phyloP scores from a whole-genome alignment of 2,329 filamentous ascomycete genomes.

The Remersonia thermophila region DNA sequence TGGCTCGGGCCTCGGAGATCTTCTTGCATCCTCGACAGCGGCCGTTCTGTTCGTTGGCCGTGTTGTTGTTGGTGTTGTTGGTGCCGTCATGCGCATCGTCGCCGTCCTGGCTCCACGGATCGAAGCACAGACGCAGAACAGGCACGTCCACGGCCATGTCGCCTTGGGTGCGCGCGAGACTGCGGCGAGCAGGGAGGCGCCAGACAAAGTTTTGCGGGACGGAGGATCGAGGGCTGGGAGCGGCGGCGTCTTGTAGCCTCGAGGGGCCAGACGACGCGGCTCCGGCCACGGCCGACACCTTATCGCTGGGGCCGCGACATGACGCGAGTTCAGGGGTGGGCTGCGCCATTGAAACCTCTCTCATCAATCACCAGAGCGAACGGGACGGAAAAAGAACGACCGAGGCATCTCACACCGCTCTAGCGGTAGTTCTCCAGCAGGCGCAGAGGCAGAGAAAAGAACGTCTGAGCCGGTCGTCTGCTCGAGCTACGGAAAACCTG shows the following conservation, averaged over 20 bases:
- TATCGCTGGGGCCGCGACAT: conserved; percentile 12
- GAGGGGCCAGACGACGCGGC: conserved; percentile 3
- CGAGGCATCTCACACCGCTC: conserved; percentile 19
- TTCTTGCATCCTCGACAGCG: conserved; percentile 16
- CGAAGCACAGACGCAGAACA: conserved; percentile 15
- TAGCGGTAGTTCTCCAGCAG: conserved; percentile 3
- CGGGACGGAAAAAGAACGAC: conserved; percentile 19
- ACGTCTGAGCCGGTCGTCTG: too few relatives aligned
- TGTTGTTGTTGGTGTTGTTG: too few relatives aligned
- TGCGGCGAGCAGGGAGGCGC: conserved; percentile 14
- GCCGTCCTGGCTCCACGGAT: conserved; percentile 13
- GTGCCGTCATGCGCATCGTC: conserved; percentile 4
- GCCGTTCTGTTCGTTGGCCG: conserved; percentile 6
- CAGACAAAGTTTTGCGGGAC: conserved; percentile 16
- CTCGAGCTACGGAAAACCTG: too few relatives aligned
- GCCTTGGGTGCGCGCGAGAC: conserved; percentile 3
- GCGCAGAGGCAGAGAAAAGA: neutral
- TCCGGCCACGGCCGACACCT: conserved; percentile 11
- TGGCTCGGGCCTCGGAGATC: conserved; percentile 13
- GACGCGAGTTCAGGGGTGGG: conserved; percentile 18
- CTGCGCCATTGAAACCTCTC: conserved; percentile 13
- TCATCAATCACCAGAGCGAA: conserved; percentile 16
- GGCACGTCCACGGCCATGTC: conserved; percentile 15
- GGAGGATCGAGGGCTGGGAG: conserved; percentile 1
- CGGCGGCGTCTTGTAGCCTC: conserved; percentile 11